Evolutionary conservation across 2,329 filamentous ascomycete genomes (phyloP).

Genomic region (Coleophoma cylindrospora): DNA sequence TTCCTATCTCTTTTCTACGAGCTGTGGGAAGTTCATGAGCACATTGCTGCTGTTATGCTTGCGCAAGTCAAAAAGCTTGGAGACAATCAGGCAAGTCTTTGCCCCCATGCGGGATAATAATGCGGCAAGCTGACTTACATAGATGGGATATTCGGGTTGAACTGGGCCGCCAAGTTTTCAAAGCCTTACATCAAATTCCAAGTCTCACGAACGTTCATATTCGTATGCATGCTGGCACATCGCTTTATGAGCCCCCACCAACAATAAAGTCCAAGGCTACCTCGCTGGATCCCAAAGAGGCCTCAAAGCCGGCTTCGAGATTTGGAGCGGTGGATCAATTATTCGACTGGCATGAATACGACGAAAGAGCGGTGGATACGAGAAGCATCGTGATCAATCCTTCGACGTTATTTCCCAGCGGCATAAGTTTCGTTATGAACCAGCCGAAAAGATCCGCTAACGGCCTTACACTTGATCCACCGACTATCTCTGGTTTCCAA

Average conservation of each 20-base stretch:
- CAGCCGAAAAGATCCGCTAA: slow-evolving; percentile 15
- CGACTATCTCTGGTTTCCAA: slow-evolving; percentile 53
- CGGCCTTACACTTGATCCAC: slow-evolving; percentile 25
- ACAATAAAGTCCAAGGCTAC: too few species aligned
- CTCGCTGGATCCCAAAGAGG: too few species aligned
- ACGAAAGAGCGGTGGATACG: neutral
- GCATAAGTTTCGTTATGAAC: too few species aligned
- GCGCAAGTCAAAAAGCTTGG: slow-evolving; percentile 48
- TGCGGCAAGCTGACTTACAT: slow-evolving; percentile 1
- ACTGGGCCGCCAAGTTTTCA: slow-evolving; percentile 52
- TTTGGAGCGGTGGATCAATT: too few species aligned
- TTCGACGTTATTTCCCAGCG: too few species aligned
- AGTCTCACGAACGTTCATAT: slow-evolving; percentile 50
- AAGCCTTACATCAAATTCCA: slow-evolving; percentile 47
- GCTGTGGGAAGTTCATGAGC: slow-evolving; percentile 60
- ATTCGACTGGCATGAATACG: too few species aligned
- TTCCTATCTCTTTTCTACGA: slow-evolving; percentile 47
- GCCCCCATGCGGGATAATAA: neutral
- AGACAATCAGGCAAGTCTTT: slow-evolving; percentile 46
- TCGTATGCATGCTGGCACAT: slow-evolving; percentile 52
- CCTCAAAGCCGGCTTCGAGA: too few species aligned
- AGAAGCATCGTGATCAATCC: neutral
- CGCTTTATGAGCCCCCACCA: slow-evolving; percentile 46
- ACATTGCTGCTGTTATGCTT: slow-evolving; percentile 52
- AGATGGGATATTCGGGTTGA: slow-evolving; percentile 64